phyloP scores from a whole-genome alignment of 176 grass and related monocot genomes.

The Saccharum spontaneum region DNA sequence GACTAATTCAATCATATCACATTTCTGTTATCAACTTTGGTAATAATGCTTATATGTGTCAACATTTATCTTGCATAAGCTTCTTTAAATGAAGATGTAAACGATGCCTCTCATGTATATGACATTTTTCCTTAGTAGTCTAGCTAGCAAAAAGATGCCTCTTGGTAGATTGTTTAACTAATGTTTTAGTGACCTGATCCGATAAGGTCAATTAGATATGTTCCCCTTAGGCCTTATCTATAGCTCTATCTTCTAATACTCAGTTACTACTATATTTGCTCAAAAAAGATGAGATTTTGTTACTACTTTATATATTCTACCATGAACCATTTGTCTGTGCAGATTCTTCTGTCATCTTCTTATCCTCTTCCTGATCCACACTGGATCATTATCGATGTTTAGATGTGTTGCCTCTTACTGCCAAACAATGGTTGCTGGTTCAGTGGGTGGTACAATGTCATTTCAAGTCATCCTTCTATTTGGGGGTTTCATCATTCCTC shows the following conservation, averaged over 20 bases:
- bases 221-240: background rate
- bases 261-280: background rate
- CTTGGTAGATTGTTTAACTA: background rate
- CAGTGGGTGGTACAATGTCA: constrained; percentile 30
- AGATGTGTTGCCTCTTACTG: constrained; percentile 58
- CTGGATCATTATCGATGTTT: constrained; percentile 55
- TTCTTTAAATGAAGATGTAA: background rate
- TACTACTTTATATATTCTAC: constrained; percentile 18
- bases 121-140: background rate
- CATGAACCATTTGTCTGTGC: background rate
- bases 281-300: background rate
- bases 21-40: background rate
- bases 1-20: background rate
- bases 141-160: background rate
- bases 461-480: background rate
- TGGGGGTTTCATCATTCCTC: constrained; percentile 68
- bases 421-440: constrained; percentile 49
- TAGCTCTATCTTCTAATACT: background rate
- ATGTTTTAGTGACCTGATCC: background rate
- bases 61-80: background rate
- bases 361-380: constrained; percentile 57
- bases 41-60: background rate
- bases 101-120: background rate
- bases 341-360: constrained; percentile 75
- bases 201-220: background rate